Conservation (phyloP, 352 stramenopile species). For the Globisporangium solare region DNA sequence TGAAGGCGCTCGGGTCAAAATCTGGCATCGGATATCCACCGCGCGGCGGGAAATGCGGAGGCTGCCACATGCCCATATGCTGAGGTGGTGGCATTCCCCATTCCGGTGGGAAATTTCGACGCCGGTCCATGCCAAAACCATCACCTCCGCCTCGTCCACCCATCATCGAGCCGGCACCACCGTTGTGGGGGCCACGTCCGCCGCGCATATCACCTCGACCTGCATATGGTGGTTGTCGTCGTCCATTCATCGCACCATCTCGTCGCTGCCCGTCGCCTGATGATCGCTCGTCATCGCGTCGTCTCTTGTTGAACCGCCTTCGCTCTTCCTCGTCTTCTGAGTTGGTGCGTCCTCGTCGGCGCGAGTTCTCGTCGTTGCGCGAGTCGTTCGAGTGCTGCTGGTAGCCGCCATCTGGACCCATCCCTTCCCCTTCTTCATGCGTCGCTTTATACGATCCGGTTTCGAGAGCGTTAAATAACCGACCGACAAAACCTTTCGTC, state of each 20-base stretch:
- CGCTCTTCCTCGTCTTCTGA: conserved; percentile 61
- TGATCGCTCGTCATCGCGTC: conserved; percentile 46
- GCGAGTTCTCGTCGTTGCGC: conserved; percentile 22
- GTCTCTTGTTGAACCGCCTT: conserved; percentile 47
- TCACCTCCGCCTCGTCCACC: conserved; percentile 16
- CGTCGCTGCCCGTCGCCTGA: conserved; percentile 16
- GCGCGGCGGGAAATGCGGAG: conserved; percentile 36
- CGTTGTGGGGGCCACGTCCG: conserved; percentile 12
- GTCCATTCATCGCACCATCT: conserved; percentile 12
- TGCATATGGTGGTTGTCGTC: conserved; percentile 20
- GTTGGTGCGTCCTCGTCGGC: conserved; percentile 26
- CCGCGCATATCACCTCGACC: conserved; percentile 24
- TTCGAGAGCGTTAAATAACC: conserved; percentile 63
- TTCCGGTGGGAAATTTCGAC: conserved; percentile 58
- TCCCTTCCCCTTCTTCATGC: conserved; percentile 22
- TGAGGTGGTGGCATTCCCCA: conserved; percentile 63
- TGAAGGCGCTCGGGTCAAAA: conserved; percentile 68
- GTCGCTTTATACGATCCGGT: conserved; percentile 49
- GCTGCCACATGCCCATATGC: conserved; percentile 60
- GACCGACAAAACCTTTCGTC: conserved; percentile 63
- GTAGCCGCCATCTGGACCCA: conserved; percentile 3
- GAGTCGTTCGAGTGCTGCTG: conserved; percentile 12
- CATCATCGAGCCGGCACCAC: conserved; percentile 8
- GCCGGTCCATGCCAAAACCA: conserved; percentile 39
- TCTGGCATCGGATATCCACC: conserved; percentile 46